Percentiles rank a stretch among this genome's conserved stretches.
These are phyloP conservation scores for Tetracentron sinense DNA, from an alignment of 164 flowering plant species.

Conservation along the genomic window DNA sequence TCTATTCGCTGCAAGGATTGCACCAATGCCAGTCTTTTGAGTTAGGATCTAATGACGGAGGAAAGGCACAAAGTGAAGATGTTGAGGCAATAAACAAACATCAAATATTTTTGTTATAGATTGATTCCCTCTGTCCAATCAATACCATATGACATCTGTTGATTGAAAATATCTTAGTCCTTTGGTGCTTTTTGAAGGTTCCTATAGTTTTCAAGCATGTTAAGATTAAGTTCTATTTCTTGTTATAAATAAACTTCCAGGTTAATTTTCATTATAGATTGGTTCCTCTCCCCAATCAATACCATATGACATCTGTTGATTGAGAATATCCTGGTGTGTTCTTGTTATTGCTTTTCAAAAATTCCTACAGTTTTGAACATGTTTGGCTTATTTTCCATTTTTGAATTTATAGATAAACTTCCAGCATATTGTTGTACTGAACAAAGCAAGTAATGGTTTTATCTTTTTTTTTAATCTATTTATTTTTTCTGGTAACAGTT, in stretches of 20 bases:
- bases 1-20: background rate
- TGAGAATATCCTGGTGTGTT: background rate
- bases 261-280: no score
- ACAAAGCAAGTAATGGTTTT: background rate
- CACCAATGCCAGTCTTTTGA: background rate
- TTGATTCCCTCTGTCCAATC: background rate
- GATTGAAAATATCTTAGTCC: background rate
- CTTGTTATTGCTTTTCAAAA: no score
- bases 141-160: background rate
- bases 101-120: background rate
- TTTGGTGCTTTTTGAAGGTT: background rate
- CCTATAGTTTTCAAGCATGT: no score
- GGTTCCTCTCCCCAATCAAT: background rate
- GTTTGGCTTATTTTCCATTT: background rate
- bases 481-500: constrained; percentile 34
- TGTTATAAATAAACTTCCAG: no score
- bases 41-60: background rate
- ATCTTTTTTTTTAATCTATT: background rate
- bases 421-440: background rate
- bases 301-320: background rate
- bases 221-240: no score
- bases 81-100: background rate
- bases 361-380: background rate
- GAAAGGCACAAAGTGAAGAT: background rate
- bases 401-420: background rate